Evolutionary conservation across 2,329 filamentous ascomycete genomes (phyloP).

Genomic region (Aspergillus sp.): DNA sequence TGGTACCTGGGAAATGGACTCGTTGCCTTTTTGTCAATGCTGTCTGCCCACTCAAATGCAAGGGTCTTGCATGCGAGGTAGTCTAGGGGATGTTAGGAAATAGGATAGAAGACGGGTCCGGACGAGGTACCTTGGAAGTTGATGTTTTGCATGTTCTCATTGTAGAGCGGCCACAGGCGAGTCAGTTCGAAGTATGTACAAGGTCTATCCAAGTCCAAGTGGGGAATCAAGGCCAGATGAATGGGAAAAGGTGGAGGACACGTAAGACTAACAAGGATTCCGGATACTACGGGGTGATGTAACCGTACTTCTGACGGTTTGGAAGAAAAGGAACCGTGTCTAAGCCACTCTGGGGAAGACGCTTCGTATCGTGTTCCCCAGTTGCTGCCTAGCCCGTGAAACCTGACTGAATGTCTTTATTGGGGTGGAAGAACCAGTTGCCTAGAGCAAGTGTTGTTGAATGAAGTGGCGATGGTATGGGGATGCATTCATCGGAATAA

Average conservation of each 20-base stretch:
- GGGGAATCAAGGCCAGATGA: not conserved
- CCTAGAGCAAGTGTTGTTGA: no score
- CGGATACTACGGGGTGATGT: no score
- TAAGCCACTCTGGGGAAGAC: not conserved
- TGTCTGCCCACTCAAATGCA: not conserved
- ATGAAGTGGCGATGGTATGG: no score
- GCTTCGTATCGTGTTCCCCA: not conserved
- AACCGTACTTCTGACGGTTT: no score
- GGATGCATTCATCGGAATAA: no score
- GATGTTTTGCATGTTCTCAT: not conserved
- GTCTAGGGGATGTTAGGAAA: not conserved
- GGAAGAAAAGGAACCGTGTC: no score
- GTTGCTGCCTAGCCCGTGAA: no score
- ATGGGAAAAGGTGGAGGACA: no score
- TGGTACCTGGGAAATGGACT: not conserved
- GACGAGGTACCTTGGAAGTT: not conserved
- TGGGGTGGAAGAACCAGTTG: no score
- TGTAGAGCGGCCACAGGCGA: accelerated
- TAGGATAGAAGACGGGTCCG: not conserved
- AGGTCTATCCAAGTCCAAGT: not conserved
- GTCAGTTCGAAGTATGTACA: not conserved
- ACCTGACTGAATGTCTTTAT: no score
- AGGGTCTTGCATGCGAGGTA: not conserved
- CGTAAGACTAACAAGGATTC: no score
- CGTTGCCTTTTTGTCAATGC: not conserved